phyloP scores from a whole-genome alignment of 2,329 filamentous ascomycete species.

The Diaporthe citri region DNA sequence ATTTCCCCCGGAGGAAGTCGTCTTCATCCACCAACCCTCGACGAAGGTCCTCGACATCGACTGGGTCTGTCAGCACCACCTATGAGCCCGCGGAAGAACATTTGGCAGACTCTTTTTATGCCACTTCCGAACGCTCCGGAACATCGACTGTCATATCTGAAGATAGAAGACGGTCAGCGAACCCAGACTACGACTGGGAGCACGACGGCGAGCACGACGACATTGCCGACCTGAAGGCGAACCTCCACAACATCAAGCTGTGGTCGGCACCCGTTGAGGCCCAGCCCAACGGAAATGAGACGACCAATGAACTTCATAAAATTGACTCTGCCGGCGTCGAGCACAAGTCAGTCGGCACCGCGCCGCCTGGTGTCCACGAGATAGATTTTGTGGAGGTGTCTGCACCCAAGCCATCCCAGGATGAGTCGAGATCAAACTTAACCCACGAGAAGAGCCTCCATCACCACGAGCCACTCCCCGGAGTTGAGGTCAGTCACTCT shows the following conservation, averaged over 20 bases:
- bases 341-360: not conserved
- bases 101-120: not conserved
- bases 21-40: not conserved
- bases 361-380: not conserved
- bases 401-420: not conserved
- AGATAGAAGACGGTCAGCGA: not conserved
- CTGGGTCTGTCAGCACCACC: not conserved
- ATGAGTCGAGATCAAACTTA: not conserved
- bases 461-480: not conserved
- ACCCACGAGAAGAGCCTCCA: not conserved
- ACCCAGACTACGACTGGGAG: conserved; percentile 26
- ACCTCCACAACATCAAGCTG: not conserved
- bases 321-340: not conserved
- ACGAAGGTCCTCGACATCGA: not conserved
- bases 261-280: not conserved
- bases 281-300: not conserved
- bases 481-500: not conserved
- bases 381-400: not conserved
- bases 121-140: not conserved
- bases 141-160: not conserved
- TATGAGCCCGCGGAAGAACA: not conserved
- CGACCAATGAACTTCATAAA: not conserved
- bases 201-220: not conserved
- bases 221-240: not conserved
- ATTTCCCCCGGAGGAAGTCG: conserved; percentile 11